phyloP scores from a whole-genome alignment of 1,139 yeast genomes.

The Protomyces gravidus region DNA sequence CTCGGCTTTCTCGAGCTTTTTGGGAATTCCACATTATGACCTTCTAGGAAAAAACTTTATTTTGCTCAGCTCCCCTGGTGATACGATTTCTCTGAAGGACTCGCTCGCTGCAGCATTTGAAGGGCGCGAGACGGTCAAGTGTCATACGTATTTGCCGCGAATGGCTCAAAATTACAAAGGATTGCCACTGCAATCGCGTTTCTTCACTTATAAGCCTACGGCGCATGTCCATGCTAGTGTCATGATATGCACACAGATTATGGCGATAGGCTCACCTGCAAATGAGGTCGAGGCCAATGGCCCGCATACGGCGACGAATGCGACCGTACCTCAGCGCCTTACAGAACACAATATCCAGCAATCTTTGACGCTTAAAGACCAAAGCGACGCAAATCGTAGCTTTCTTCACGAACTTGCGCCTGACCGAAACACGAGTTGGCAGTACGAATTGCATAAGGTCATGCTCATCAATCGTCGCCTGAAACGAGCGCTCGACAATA shows the following conservation, averaged over 20 bases:
- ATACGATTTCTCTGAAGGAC: background rate
- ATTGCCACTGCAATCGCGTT: background rate
- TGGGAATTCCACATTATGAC: constrained; percentile 14
- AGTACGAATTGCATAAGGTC: constrained; percentile 29
- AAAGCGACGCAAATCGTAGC: background rate
- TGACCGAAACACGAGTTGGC: constrained; percentile 30
- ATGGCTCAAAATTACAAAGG: background rate
- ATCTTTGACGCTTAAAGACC: background rate
- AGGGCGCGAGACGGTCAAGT: background rate
- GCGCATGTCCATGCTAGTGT: background rate
- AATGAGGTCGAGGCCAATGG: background rate
- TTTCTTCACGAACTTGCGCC: constrained; percentile 28
- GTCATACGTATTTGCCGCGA: background rate
- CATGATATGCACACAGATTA: background rate
- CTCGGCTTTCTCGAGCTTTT: constrained; percentile 3
- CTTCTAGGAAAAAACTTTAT: constrained; percentile 20
- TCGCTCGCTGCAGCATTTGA: constrained; percentile 3
- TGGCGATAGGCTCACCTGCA: background rate
- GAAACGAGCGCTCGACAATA: constrained; percentile 15
- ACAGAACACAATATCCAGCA: background rate
- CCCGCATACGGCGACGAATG: background rate
- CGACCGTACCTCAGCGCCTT: background rate
- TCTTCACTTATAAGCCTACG: background rate
- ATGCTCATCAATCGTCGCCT: constrained; percentile 26
- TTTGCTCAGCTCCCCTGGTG: background rate